Percentiles rank a stretch among this genome's conserved stretches.
These are phyloP conservation scores for Solanum tarapatanum DNA, from an alignment of 257 asterid species.

Conservation along the genomic window DNA sequence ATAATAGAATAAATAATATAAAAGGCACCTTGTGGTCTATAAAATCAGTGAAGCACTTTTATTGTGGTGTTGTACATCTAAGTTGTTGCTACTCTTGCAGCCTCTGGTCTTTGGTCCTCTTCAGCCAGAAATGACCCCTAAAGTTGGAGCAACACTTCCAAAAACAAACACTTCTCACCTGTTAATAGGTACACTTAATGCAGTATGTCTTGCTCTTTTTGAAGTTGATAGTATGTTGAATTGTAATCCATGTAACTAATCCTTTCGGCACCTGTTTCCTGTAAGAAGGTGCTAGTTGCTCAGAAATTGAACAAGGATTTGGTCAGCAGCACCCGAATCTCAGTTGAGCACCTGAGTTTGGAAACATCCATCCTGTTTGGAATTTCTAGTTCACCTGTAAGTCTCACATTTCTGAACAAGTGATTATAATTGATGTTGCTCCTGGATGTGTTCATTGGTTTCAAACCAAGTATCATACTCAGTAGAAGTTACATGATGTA, in stretches of 20 bases:
- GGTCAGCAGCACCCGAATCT: neutral
- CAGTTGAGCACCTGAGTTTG: neutral
- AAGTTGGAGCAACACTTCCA: neutral
- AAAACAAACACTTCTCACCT: neutral
- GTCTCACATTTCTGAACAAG: neutral
- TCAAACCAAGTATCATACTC: neutral
- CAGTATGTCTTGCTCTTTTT: neutral
- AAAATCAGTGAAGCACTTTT: neutral
- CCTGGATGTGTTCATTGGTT: neutral
- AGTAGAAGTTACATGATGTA: neutral
- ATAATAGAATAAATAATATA: neutral
- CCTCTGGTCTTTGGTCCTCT: neutral
- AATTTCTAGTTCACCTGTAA: slow-evolving; percentile 24
- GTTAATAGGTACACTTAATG: neutral
- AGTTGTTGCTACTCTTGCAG: neutral
- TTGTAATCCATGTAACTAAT: neutral
- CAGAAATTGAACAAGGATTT: neutral
- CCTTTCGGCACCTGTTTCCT: neutral
- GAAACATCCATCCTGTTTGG: slow-evolving; percentile 9
- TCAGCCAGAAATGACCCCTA: neutral
- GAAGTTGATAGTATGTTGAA: neutral
- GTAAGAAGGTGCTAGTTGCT: neutral
- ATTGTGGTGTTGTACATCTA: neutral
- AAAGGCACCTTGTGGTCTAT: neutral
- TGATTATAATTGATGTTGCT: neutral